Base-by-base conservation (phyloP, 2,329 filamentous ascomycete genomes). In the Parastagonospora avenae region DNA sequence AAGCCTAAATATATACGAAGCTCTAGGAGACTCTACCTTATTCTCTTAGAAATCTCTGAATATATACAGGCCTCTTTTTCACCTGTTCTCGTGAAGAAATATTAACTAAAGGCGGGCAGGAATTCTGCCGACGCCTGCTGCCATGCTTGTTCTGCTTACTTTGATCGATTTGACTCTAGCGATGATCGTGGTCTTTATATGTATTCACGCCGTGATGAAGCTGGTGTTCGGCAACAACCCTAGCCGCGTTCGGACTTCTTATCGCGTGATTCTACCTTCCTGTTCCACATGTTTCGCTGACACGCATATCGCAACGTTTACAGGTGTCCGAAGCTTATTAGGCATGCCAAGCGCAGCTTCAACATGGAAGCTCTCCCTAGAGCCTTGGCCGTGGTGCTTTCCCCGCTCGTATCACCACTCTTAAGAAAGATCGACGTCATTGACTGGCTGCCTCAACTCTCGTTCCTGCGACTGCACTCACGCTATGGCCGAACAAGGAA, bases 401-500 rank as follows among this genome's bases (percentile, higher is more conserved):
- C 59, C 56, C 63, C 56, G 51, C 63, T 44, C 42, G 28, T 49
- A 40, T 50, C 30, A 46, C 14, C 49, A 46, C 15, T 46, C 42
- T 46, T 39, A 36, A 45, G 50, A 40, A 30, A 42, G 42, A 50
- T 54, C 35, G 48, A 51, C 60, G 58, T 62, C 59, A 64, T 64
- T 42, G 16, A 52, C 15, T 50, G 46, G 45, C 14, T 42, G 32
- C 41, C 48, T 47, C 45, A 43, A 43, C 38, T 49, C 27, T 32
- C 45, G 49, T 54, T 50, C 48, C 57, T 55, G 55, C 48, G 46
- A 29, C 28, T 15, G 43, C 28, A 43, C 31, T 35, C 29, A 46
- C 57, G 54, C 54, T 62, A 64, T 48, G 32, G 50, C 56, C 51
- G 16, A 62, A 60, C 27, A 39, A 66, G 64, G 66, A 61, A 69